phyloP scores from a whole-genome alignment of 176 grass and related monocot genomes.

The Raddia guianensis region DNA sequence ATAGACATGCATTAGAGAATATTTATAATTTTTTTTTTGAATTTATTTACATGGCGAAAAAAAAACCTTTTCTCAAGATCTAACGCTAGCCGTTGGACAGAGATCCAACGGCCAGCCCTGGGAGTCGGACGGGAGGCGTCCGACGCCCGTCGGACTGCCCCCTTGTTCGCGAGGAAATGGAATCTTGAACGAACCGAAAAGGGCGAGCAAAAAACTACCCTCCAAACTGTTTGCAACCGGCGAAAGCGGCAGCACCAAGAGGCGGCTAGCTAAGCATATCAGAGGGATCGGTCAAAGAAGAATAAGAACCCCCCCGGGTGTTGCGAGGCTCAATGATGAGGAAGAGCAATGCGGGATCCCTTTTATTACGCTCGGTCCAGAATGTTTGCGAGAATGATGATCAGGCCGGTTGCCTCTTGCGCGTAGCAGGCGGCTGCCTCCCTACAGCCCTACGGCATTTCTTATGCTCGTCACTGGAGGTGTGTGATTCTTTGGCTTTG shows the following conservation, averaged over 20 bases:
- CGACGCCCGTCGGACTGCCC: too few species aligned
- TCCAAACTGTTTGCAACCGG: conserved; percentile 39
- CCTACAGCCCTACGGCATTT: conserved; percentile 34
- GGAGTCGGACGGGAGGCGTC: too few species aligned
- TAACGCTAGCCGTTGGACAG: too few species aligned
- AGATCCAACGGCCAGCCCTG: too few species aligned
- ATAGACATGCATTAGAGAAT: too few species aligned
- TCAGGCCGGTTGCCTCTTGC: neutral
- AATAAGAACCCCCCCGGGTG: conserved; percentile 37
- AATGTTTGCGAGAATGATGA: neutral
- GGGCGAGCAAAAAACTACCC: conserved; percentile 29
- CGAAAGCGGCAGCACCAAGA: conserved; percentile 43
- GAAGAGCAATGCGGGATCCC: conserved; percentile 29
- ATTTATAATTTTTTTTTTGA: too few species aligned
- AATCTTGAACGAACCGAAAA: conserved; percentile 31
- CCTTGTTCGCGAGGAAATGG: neutral
- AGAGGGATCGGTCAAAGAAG: conserved; percentile 49
- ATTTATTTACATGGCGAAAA: too few species aligned
- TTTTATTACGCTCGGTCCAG: conserved; percentile 26
- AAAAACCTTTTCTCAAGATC: too few species aligned
- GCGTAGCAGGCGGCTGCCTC: conserved; percentile 3
- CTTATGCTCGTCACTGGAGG: conserved; percentile 10
- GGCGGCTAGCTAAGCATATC: conserved; percentile 30
- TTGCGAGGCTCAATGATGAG: conserved; percentile 35
- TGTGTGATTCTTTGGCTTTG: conserved; percentile 20